These are phyloP conservation scores for Spathaspora hagerdaliae DNA, from an alignment of 805 yeast species.

Conservation along the genomic window DNA sequence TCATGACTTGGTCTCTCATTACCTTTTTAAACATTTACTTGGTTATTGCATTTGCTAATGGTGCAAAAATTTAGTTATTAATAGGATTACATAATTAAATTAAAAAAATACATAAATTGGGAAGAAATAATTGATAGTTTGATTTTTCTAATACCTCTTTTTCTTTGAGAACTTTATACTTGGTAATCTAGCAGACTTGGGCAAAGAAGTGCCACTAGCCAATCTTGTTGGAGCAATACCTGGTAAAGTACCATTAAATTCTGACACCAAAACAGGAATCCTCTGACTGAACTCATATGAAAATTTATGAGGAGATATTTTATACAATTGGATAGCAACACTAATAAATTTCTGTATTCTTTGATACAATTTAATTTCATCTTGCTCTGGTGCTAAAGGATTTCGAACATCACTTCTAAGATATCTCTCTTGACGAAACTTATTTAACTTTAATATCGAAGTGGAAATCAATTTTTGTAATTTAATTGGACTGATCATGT, in stretches of 20 bases:
- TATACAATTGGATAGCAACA: constrained; percentile 27
- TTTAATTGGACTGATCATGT: constrained; percentile 22
- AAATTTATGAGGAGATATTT: constrained; percentile 21
- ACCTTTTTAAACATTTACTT: constrained; percentile 37
- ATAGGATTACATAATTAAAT: not conserved
- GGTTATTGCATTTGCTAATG: constrained; percentile 37
- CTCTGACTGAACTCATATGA: constrained; percentile 30
- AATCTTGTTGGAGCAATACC: constrained; percentile 37
- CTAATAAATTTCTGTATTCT: constrained; percentile 26
- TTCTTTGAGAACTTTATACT: constrained; percentile 37
- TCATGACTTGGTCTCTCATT: constrained; percentile 38
- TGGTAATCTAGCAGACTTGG: constrained; percentile 22
- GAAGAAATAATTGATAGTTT: not conserved
- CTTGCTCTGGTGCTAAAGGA: constrained; percentile 20
- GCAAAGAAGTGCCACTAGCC: constrained; percentile 14
- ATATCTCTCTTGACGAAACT: constrained; percentile 38
- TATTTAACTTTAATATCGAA: constrained; percentile 30
- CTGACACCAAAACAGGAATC: constrained; percentile 69
- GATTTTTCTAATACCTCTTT: constrained; percentile 12
- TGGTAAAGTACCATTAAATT: constrained; percentile 78
- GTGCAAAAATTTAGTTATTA: constrained; percentile 29
- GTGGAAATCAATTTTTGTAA: constrained; percentile 33
- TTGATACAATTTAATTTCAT: constrained; percentile 26
- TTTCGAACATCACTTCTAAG: constrained; percentile 22
- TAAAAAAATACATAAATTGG: not conserved